Percentiles rank a stretch among this genome's conserved stretches.
Evolutionary conservation across 2,329 filamentous ascomycete species (phyloP).

Genomic region (Fusarium clavum): DNA sequence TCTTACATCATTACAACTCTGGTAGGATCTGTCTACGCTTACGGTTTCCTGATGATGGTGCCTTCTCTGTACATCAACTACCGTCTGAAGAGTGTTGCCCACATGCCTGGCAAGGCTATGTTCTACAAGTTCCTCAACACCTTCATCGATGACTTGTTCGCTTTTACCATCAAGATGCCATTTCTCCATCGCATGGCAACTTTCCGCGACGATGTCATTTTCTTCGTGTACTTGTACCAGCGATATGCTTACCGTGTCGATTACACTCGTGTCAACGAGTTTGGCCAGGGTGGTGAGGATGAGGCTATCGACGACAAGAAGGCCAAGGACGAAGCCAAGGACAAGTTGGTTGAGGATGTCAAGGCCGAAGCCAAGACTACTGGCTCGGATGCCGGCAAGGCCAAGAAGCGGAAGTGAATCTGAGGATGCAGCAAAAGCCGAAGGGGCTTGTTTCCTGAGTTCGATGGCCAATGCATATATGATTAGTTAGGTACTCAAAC

Average conservation of each 20-base stretch:
- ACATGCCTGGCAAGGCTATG: slow-evolving; percentile 97
- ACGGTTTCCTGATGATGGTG: slow-evolving; percentile 99
- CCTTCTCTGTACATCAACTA: slow-evolving; percentile 99
- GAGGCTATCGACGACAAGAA: slow-evolving; percentile 80
- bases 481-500: neutral
- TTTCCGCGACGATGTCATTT: slow-evolving; percentile 94
- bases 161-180: slow-evolving; percentile 99
- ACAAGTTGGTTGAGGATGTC: slow-evolving; percentile 53
- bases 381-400: slow-evolving; percentile 61
- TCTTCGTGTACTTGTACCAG: slow-evolving; percentile 98
- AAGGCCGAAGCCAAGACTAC: slow-evolving; percentile 59
- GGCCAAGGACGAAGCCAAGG: slow-evolving; percentile 54
- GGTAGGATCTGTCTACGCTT: slow-evolving; percentile 95
- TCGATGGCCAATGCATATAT: neutral
- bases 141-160: slow-evolving; percentile 98
- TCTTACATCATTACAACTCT: slow-evolving; percentile 95
- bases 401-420: slow-evolving; percentile 56
- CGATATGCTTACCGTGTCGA: slow-evolving; percentile 92
- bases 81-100: slow-evolving; percentile 91
- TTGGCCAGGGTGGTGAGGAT: slow-evolving; percentile 97
- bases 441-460: neutral
- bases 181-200: slow-evolving; percentile 92
- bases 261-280: slow-evolving; percentile 94
- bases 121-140: slow-evolving; percentile 99
- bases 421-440: neutral